Conservation (phyloP, 2,329 filamentous ascomycete species). For the Apiospora saccharicola region DNA sequence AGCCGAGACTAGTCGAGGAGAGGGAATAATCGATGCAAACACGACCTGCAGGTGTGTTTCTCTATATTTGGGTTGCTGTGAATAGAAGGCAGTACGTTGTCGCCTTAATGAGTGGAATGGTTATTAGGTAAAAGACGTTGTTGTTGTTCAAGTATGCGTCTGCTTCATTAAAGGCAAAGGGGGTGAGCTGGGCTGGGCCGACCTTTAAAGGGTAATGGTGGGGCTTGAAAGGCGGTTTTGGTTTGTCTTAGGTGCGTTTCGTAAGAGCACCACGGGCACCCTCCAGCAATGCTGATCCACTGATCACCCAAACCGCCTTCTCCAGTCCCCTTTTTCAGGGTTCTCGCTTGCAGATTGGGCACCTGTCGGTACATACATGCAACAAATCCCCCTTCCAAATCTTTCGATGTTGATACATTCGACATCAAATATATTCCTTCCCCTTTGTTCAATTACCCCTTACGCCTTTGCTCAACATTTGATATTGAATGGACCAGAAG, state of each 20-base stretch:
- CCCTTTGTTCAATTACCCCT: neutral
- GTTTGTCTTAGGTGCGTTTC: slow-evolving; percentile 21
- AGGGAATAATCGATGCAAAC: neutral
- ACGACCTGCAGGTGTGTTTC: neutral
- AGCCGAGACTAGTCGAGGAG: neutral
- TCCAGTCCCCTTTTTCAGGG: slow-evolving; percentile 18
- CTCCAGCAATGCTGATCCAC: slow-evolving; percentile 12
- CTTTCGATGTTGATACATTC: neutral
- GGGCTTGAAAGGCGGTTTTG: slow-evolving; percentile 19
- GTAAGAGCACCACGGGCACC: neutral
- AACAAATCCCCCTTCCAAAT: neutral
- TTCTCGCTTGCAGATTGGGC: slow-evolving; percentile 14
- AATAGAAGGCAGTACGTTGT: neutral
- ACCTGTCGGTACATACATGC: neutral
- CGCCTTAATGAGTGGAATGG: neutral
- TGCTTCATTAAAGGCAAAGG: slow-evolving; percentile 17
- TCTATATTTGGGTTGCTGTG: neutral
- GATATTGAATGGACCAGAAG: neutral
- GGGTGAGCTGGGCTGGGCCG: neutral
- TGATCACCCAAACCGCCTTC: slow-evolving; percentile 1
- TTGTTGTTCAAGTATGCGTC: slow-evolving; percentile 11
- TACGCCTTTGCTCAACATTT: neutral
- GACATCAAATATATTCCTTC: neutral
- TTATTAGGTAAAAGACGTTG: neutral
- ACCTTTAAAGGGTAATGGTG: slow-evolving; percentile 20